Conservation (phyloP, 306 rosid genomes). For the Casuarina equisetifolia region DNA sequence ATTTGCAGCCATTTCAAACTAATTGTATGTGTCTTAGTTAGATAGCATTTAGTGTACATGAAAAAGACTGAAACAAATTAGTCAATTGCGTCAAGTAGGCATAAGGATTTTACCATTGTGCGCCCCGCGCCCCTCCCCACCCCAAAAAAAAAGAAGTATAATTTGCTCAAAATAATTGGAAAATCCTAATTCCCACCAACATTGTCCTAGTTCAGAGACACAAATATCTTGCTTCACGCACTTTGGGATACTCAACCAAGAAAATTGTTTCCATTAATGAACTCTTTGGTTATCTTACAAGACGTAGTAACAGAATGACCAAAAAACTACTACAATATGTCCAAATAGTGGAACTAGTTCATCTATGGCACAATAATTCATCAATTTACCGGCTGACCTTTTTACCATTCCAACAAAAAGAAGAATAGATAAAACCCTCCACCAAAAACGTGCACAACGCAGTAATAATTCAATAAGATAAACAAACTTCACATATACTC, state of each 20-base stretch:
- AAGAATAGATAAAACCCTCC: too few relatives aligned
- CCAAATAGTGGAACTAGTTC: not conserved
- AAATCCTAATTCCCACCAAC: not conserved
- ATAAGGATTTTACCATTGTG: not conserved
- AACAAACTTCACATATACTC: not conserved
- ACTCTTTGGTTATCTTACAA: not conserved
- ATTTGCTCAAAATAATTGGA: not conserved
- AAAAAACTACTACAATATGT: not conserved
- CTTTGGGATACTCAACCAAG: constrained; percentile 2
- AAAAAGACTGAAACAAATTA: not conserved
- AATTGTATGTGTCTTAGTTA: not conserved
- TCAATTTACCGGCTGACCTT: not conserved
- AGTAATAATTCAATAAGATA: not conserved
- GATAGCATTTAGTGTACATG: not conserved
- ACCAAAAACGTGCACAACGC: not conserved
- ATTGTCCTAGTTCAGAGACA: not conserved
- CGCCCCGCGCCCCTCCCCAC: not conserved
- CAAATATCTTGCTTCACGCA: not conserved
- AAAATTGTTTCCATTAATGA: not conserved
- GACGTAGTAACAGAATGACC: not conserved
- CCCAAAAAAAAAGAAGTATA: not conserved
- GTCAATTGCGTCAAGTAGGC: not conserved
- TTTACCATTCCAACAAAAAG: not conserved
- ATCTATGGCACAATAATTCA: not conserved
- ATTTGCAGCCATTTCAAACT: not conserved